Base-by-base conservation (phyloP, 495 filamentous ascomycete genomes). In the Trichoderma orchidacearum region DNA sequence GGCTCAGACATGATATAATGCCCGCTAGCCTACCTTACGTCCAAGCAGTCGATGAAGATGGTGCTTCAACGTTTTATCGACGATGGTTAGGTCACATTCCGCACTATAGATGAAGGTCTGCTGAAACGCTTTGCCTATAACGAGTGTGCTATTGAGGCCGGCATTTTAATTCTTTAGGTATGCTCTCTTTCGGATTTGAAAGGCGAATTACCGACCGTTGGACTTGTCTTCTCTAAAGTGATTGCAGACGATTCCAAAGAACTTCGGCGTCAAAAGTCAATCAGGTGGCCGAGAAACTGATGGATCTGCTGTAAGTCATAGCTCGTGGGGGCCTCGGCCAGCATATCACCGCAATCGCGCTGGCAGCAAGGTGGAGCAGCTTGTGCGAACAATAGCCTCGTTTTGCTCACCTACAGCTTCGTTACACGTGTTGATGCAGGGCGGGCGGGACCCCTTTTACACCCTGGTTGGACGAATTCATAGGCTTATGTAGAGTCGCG, bases 51-150 rank as follows among this genome's bases (percentile, higher is more conserved):
- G n/a, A n/a, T n/a, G n/a, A n/a, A n/a, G n/a, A n/a, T n/a, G n/a
- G n/a, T n/a, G n/a, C n/a, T 65, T 78, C 54, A 61, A 69, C 21
- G 75, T 76, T 69, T 62, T 15, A 70, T 75, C 23, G 60, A 65
- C 11, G 70, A 65, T 51, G 64, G 61, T 23, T 67, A 72, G 58
- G 61, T 75, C 8, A 67, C 59, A 25, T 66, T 79, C 52, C 69
- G 74, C 53, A 56, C 77, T 25, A 73, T 79, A 6, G 76, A 77
- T 30, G 27, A 53, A 28, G 30, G 5, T 7, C 68, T 68, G 60
- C 68, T 79, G 48, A 64, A 66, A 58, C 60, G 69, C 27, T 59
- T 55, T 13, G 64, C 68, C 30, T 77, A 75, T 57, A 66, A 66
- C 62, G 72, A 76, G 64, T 58, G 60, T 25, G 64, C 70, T 1